These are phyloP conservation scores for Lachancea waltii DNA, from an alignment of 805 yeast species.

Conservation along the genomic window DNA sequence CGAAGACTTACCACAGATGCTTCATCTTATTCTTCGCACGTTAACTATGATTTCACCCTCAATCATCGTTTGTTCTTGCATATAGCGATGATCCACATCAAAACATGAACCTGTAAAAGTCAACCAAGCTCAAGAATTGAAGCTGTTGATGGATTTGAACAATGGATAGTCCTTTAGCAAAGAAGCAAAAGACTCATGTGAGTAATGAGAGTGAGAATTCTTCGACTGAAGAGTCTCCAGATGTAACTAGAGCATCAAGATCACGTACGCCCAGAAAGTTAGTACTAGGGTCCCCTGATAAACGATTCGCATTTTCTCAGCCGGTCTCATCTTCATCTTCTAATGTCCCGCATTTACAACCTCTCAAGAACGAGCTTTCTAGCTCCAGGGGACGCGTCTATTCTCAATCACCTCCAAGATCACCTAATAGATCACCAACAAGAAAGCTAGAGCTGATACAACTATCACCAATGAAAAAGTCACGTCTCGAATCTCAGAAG, in stretches of 20 bases:
- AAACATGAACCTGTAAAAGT: no score
- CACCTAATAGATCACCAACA: slow-evolving; percentile 34
- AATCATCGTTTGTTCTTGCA: no score
- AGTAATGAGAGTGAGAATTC: background rate
- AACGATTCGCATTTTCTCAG: slow-evolving; percentile 22
- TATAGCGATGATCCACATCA: no score
- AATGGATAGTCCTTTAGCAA: slow-evolving; percentile 18
- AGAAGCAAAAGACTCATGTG: slow-evolving; percentile 14
- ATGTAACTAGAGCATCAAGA: slow-evolving; percentile 12
- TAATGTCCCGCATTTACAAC: slow-evolving; percentile 27
- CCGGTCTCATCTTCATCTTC: slow-evolving; percentile 18
- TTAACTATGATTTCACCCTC: no score
- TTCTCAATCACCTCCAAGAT: slow-evolving; percentile 30
- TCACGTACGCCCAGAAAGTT: slow-evolving; percentile 27
- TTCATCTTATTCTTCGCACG: no score
- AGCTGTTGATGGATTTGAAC: background rate
- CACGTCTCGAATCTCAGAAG: slow-evolving; percentile 29
- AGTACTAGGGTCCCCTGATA: slow-evolving; percentile 20
- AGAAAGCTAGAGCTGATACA: slow-evolving; percentile 38
- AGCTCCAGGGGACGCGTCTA: slow-evolving; percentile 32
- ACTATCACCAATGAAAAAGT: slow-evolving; percentile 36
- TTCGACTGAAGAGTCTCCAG: slow-evolving; percentile 6
- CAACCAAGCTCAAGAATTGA: no score
- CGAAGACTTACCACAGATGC: no score
- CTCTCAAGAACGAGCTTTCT: slow-evolving; percentile 24